Evolutionary conservation across 2,329 filamentous ascomycete genomes (phyloP).

Genomic region (Graphilbum fragrans): DNA sequence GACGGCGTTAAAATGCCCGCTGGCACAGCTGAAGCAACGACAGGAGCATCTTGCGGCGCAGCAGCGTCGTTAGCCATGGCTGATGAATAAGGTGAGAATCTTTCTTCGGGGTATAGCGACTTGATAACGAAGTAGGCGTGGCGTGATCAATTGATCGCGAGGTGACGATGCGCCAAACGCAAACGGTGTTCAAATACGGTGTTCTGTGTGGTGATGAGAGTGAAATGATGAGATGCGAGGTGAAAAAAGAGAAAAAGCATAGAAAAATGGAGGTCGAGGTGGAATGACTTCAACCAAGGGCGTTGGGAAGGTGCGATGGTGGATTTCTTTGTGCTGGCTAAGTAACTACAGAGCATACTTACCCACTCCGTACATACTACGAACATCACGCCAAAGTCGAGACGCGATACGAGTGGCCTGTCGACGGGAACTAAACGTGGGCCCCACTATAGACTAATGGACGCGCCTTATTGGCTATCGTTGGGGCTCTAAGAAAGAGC

Average conservation of each 20-base stretch:
- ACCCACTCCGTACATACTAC: neutral
- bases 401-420: constrained; percentile 6
- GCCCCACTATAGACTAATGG: neutral
- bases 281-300: neutral
- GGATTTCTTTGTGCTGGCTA: neutral
- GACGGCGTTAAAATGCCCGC: constrained; percentile 3
- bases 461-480: constrained; percentile 11
- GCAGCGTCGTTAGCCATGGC: constrained; percentile 9
- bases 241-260: neutral
- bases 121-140: neutral
- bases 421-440: too few relatives aligned
- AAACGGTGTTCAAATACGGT: too few relatives aligned
- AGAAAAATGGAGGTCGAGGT: neutral
- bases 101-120: too few relatives aligned
- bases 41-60: neutral
- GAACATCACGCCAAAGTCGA: constrained; percentile 5
- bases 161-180: neutral
- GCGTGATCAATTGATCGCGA: neutral
- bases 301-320: neutral
- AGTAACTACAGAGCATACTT: neutral
- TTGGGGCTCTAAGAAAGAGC: too few relatives aligned
- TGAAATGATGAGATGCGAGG: neutral
- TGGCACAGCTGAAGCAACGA: constrained; percentile 6
- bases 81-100: neutral
- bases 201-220: too few relatives aligned